Evolutionary conservation across 257 asterid genomes (phyloP), one percentile per base, ranked within the genome.

Genomic region (Sherardia arvensis): DNA sequence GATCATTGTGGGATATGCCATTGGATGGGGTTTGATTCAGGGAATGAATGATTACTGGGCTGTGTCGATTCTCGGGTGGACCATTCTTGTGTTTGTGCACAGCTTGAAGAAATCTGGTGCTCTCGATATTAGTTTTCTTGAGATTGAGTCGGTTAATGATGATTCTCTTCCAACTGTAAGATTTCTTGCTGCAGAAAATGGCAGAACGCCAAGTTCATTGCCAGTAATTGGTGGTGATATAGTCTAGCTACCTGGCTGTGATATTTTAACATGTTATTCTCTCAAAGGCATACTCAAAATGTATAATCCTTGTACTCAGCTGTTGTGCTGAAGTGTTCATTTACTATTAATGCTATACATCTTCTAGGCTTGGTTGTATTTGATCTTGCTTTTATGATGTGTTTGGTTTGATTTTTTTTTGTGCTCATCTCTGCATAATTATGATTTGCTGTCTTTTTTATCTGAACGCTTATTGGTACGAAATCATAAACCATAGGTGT

Each of bases 41-140:
- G 98, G 98, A 67, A 89, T 92, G 98, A 92, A 68, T 74, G 83
- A 89, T 69, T 92, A 85, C 69, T 92, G 98, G 98, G 96, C 96
- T 1, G 53, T 93, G 45, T 79, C 97, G 4, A 87, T 93, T 86
- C 49, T 87, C 68, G 88, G 91, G 0, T 93, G 99, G 99, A 85
- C 84, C 51, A 30, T 68, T 32, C 73, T 90, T 56, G 71, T 85
- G 34, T 85, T 93, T 65, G 56, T 87, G 22, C 77, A 81, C 70
- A 93, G 96, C 78, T 87, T 93, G 86, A 93, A 93, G 86, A 93
- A 84, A 71, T 93, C 97, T 7, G 95, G 94, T 45, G 66, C 90
- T 7, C 77, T 71, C 53, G 74, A 84, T 71, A 81, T 93, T 66
- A 68, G 69, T 76, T 93, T 90, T 76, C 86, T 93, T 11, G 86